These are phyloP conservation scores for Coemansia sp. DNA, from an alignment of 192 early-diverging fungal species.

Conservation along the genomic window DNA sequence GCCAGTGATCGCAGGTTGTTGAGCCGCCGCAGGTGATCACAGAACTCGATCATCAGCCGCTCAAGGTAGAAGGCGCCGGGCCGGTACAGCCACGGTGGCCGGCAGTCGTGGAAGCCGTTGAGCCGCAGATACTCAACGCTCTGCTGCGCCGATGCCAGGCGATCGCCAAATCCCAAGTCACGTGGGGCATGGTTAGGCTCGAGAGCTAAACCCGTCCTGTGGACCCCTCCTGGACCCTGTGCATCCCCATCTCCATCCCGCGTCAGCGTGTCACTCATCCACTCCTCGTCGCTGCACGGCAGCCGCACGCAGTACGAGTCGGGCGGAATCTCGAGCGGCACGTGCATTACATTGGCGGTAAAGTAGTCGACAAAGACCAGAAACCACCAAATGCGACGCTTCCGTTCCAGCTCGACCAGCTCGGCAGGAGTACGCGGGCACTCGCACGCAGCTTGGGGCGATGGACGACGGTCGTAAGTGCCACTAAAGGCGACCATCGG, in stretches of 20 bases:
- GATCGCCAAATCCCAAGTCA: slow-evolving; percentile 51
- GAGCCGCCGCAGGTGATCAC: slow-evolving; percentile 49
- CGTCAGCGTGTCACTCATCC: slow-evolving; percentile 34
- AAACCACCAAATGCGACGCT: slow-evolving; percentile 55
- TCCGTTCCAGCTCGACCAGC: slow-evolving; percentile 38
- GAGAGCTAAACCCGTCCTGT: too few relatives aligned
- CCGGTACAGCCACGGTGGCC: slow-evolving; percentile 49
- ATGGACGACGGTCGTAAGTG: slow-evolving; percentile 29
- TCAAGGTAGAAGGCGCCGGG: slow-evolving; percentile 50
- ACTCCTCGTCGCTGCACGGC: slow-evolving; percentile 55
- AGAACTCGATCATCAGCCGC: slow-evolving; percentile 56
- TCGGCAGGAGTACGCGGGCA: slow-evolving; percentile 31
- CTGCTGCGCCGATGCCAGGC: slow-evolving; percentile 33
- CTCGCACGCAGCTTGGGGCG: slow-evolving; percentile 16
- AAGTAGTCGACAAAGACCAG: slow-evolving; percentile 56
- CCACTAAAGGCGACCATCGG: slow-evolving; percentile 47
- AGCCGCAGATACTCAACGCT: slow-evolving; percentile 34
- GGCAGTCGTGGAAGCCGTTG: slow-evolving; percentile 52
- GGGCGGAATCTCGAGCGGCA: slow-evolving; percentile 51
- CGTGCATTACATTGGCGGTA: slow-evolving; percentile 55
- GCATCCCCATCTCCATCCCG: neutral
- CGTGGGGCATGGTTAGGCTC: slow-evolving; percentile 5
- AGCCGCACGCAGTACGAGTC: slow-evolving; percentile 55
- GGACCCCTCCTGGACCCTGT: too few relatives aligned
- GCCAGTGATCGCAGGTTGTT: slow-evolving; percentile 51